Conservation (phyloP, 2,329 filamentous ascomycete genomes). For the Calonectria ilicicola region DNA sequence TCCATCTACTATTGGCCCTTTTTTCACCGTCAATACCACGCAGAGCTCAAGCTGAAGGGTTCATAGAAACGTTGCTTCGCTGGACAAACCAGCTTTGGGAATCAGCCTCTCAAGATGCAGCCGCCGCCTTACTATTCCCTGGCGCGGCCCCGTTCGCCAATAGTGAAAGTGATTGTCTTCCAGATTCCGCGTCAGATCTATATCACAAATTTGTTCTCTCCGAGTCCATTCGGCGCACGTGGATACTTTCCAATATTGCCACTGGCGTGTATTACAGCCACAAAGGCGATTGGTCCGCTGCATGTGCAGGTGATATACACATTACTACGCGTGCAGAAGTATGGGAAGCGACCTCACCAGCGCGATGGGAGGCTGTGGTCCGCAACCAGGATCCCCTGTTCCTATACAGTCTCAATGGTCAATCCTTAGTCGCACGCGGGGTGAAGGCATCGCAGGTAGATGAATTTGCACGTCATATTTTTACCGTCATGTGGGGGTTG, state of each 20-base stretch:
- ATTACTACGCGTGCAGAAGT: neutral
- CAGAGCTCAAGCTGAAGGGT: neutral
- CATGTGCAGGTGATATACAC: neutral
- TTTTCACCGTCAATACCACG: neutral
- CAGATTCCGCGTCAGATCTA: neutral
- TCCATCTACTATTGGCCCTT: neutral
- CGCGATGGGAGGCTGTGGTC: neutral
- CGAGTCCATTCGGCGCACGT: neutral
- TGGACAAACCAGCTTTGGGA: neutral
- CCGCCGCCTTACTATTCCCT: neutral
- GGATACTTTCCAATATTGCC: neutral
- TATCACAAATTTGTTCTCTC: neutral
- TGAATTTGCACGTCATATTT: slow-evolving; percentile 16
- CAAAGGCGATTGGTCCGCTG: neutral
- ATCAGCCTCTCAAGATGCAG: neutral
- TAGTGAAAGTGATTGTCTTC: neutral
- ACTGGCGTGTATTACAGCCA: neutral
- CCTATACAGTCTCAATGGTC: slow-evolving; percentile 5
- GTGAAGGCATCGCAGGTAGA: slow-evolving; percentile 5
- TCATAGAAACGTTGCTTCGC: neutral
- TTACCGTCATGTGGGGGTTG: slow-evolving; percentile 18
- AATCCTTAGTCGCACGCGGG: neutral
- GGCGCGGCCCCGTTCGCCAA: neutral
- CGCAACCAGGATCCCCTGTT: neutral
- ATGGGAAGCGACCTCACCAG: neutral